Percentiles rank a stretch among this genome's conserved stretches.
Evolutionary conservation across 257 asterid species (phyloP).

Genomic region (Solanum bulbocastanum): DNA sequence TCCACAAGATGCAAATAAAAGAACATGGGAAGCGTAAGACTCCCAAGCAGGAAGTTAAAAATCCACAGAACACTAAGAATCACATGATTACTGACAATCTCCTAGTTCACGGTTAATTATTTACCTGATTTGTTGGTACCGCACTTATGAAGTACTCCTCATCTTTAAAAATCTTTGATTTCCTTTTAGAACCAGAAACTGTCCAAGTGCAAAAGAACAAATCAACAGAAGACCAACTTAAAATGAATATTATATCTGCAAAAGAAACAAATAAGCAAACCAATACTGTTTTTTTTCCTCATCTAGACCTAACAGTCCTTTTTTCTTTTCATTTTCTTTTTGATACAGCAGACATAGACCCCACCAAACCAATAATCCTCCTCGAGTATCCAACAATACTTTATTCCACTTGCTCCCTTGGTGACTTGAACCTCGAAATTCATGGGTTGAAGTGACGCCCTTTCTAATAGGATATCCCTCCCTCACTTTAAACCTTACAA

Average conservation of each 20-base stretch:
- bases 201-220: slow-evolving; percentile 4
- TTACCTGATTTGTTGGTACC: slow-evolving; percentile 85
- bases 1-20: not conserved
- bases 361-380: not conserved
- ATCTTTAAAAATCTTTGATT: slow-evolving; percentile 67
- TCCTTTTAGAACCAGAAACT: slow-evolving; percentile 84
- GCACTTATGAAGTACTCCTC: slow-evolving; percentile 90
- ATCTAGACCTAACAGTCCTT: not conserved
- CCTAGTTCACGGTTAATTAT: not conserved
- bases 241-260: not conserved
- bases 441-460: not conserved
- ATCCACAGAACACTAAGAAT: not conserved
- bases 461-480: not conserved
- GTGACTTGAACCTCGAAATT: not conserved
- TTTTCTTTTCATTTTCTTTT: not conserved
- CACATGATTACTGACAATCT: not conserved
- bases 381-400: not conserved
- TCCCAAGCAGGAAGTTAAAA: not conserved
- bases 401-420: not conserved
- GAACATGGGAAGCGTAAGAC: not conserved
- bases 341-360: not conserved
- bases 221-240: not conserved
- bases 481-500: not conserved
- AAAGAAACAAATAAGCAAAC: not conserved
- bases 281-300: not conserved